Evolutionary conservation across 768 basidiomycete species (phyloP), one percentile per base, ranked within the genome.

Genomic region (Naematelia aurantialba): DNA sequence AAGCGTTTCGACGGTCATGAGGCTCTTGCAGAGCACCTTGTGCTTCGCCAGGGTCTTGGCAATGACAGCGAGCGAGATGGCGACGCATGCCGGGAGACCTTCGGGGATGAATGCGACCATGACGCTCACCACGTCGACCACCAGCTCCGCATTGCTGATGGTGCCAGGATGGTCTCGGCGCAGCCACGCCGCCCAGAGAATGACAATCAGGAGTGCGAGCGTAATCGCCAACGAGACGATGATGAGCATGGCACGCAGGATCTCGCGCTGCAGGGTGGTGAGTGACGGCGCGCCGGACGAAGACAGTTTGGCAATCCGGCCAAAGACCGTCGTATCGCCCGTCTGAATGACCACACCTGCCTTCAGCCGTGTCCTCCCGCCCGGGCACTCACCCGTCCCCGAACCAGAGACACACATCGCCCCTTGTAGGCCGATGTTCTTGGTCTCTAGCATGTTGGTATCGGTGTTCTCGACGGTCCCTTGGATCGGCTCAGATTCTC

Each of bases 1-100:
- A 4, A 87, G 79, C 5, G 84, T 84, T 71, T 87, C 86, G 27
- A 87, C 84, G 4, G 84, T 87, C 24, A 84, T 80, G 22, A 87
- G 77, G 2, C 83, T 83, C 64, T 83, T 83, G 59, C 82, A 82
- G 14, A 83, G 72, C 21, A 85, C 81, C 63, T 81, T 82, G 64
- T 81, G 81, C 65, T 81, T 82, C 54, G 81, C 79, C 62, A 85
- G 78, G 5, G 80, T 79, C 30, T 80, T 74, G 19, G 81, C 81
- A 21, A 80, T 73, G 44, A 71, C 69, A 11, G 67, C 59, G 12
- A 70, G 53, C 5, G 67, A 73, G 50, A 73, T 66, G 3, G 70
- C 70, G 29, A 74, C 70, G 46, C 56, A 60, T 46, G 70, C 66
- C 4, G 76, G 77, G 21, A 75, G 58, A 49, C 73, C 76, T 68